A percentile compares a stretch with the other conserved stretches of the same genome.
phyloP scores from a whole-genome alignment of 495 filamentous ascomycete genomes.

The Trichoderma erinaceum region DNA sequence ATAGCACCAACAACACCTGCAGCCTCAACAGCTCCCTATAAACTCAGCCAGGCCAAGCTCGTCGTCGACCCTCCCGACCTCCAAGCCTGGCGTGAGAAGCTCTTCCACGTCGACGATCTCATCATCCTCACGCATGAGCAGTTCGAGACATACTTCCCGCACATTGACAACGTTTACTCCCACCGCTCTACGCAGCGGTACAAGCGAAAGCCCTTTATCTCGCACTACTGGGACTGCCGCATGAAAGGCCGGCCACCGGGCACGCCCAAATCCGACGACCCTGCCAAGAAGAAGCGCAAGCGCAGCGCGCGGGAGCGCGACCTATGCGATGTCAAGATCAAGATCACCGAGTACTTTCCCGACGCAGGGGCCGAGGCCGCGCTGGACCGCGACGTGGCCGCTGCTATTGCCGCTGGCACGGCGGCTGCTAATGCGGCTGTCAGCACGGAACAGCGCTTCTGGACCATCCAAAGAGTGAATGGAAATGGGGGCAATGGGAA shows the following conservation, averaged over 20 bases:
- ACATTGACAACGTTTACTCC: constrained; percentile 88
- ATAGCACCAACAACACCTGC: constrained; percentile 31
- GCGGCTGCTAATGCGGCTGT: constrained; percentile 22
- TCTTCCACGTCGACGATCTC: constrained; percentile 72
- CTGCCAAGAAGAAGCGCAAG: constrained; percentile 85
- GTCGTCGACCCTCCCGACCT: constrained; percentile 64
- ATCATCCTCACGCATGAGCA: constrained; percentile 74
- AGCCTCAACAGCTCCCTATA: constrained; percentile 36
- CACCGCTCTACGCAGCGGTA: constrained; percentile 82
- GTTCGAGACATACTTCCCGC: constrained; percentile 85
- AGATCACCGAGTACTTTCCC: constrained; percentile 77
- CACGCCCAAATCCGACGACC: constrained; percentile 77
- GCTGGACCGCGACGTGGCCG: constrained; percentile 22
- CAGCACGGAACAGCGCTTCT: constrained; percentile 50
- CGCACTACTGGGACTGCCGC: constrained; percentile 87
- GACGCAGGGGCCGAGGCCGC: constrained; percentile 46
- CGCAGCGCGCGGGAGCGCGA: constrained; percentile 68
- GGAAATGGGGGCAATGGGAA: constrained; percentile 71
- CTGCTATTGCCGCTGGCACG: constrained; percentile 21
- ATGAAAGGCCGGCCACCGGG: constrained; percentile 80
- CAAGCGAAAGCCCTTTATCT: constrained; percentile 76
- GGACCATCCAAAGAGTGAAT: constrained; percentile 72
- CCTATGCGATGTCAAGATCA: constrained; percentile 88
- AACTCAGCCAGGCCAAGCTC: constrained; percentile 45
- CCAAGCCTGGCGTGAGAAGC: constrained; percentile 62